A percentile compares a stretch with the other conserved stretches of the same genome.
phyloP scores from a whole-genome alignment of 192 early-diverging fungal genomes.

The Rhizophagus prolifer region DNA sequence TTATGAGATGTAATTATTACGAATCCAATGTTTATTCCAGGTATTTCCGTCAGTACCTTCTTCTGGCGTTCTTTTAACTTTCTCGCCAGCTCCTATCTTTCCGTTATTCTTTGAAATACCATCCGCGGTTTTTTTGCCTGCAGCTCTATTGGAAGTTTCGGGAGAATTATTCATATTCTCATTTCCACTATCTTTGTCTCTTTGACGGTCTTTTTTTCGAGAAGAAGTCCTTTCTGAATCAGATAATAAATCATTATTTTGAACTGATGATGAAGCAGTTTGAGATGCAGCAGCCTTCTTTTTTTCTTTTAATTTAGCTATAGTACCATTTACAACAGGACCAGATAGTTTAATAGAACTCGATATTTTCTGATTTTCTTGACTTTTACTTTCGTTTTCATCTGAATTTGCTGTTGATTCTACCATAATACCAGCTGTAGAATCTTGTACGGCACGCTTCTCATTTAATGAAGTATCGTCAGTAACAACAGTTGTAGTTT shows the following conservation, averaged over 20 bases:
- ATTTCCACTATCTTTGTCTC: constrained; percentile 31
- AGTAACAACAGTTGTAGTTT: constrained; percentile 24
- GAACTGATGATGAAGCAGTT: neutral
- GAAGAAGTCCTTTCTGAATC: constrained; percentile 20
- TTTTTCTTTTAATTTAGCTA: constrained; percentile 48
- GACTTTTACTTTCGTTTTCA: constrained; percentile 37
- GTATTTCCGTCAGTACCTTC: neutral
- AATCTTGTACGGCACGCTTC: neutral
- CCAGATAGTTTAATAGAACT: constrained; percentile 38
- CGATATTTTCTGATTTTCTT: constrained; percentile 14
- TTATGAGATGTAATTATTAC: neutral
- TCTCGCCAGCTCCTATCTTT: constrained; percentile 8
- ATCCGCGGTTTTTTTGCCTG: constrained; percentile 3
- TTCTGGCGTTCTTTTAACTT: neutral
- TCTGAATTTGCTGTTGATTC: constrained; percentile 12
- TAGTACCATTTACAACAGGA: constrained; percentile 43
- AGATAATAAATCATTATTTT: constrained; percentile 3
- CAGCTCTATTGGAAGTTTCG: neutral
- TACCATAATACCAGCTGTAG: neutral
- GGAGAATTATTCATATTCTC: constrained; percentile 1
- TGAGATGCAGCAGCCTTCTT: constrained; percentile 28
- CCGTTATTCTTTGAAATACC: constrained; percentile 15
- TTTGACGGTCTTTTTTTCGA: constrained; percentile 22
- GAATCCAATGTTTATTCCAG: neutral
- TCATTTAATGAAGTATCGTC: constrained; percentile 23